These are phyloP conservation scores for Lactifluus echinatus DNA, from an alignment of 768 basidiomycete genomes.

Conservation along the genomic window DNA sequence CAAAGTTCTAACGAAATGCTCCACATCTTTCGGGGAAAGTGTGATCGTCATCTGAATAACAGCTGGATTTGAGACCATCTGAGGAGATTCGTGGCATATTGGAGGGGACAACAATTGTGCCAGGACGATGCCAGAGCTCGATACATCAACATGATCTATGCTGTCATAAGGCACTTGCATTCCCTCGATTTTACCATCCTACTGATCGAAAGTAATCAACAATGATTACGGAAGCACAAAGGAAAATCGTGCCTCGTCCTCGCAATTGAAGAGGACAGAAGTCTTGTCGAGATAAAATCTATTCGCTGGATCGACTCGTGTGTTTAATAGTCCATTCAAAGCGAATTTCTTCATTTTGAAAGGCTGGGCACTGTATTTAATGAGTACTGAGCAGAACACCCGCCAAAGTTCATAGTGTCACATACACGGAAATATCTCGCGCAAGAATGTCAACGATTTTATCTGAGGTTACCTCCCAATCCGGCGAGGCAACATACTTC, in stretches of 20 bases:
- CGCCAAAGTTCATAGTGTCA: not conserved
- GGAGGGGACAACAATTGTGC: slow-evolving; percentile 1
- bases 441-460: slow-evolving; percentile 20
- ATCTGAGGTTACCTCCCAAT: slow-evolving; percentile 18
- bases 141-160: slow-evolving; percentile 2
- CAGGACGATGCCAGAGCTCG: slow-evolving; percentile 7
- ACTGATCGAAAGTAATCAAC: not conserved
- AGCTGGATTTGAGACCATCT: not conserved
- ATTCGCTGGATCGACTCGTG: slow-evolving; percentile 1
- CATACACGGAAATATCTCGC: slow-evolving; percentile 19
- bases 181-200: slow-evolving; percentile 18
- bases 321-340: not conserved
- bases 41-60: slow-evolving; percentile 1
- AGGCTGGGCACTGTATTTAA: slow-evolving; percentile 13
- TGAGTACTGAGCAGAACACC: not conserved
- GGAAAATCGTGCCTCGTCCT: slow-evolving; percentile 11
- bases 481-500: slow-evolving; percentile 7
- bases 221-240: not conserved
- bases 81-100: slow-evolving; percentile 7
- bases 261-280: slow-evolving; percentile 17
- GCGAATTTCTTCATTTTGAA: slow-evolving; percentile 10
- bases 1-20: slow-evolving; percentile 4
- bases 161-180: slow-evolving; percentile 8
- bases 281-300: slow-evolving; percentile 17
- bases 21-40: not conserved